Base-by-base conservation (phyloP, 768 basidiomycete species). In the Boletellus ananiceps region DNA sequence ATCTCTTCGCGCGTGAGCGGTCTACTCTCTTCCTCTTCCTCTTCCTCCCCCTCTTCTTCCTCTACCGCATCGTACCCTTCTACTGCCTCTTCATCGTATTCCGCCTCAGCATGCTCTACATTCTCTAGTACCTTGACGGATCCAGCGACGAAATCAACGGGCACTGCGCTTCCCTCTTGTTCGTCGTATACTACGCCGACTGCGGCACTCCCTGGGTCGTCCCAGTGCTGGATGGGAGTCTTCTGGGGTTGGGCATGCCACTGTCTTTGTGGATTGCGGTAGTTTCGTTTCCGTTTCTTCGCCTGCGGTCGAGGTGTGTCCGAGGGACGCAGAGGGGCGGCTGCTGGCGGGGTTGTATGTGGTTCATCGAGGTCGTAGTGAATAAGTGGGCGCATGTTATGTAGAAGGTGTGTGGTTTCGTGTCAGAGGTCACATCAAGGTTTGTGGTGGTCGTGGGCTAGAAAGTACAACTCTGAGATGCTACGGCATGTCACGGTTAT, bases 1-100 rank as follows among this genome's bases (percentile, higher is more conserved):
- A 89, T 82, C 59, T 92, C 88, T 41, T 82, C 78, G 31, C 84
- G 76, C 8, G 83, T 80, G 50, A 89, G 73, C 47, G 81, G 74
- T 23, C 83, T 74, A 55, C 83, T 82, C 58, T 84, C 80, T 29
- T 75, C 73, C 23, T 75, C 71, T 12, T 72, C 71, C 5, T 49
- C 54, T 21, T 75, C 71, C 11, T 72, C 71, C 5, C 49, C 54
- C 23, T 75, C 71, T 11, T 72, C 71, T 5, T 50, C 52, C 15
- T 63, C 67, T n/a, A 69, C 63, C 2, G 62, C 67, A 13, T 59
- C 42, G 11, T 50, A 67, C 27, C 25, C 45, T 16, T 44, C 37
- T 21, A 49, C 60, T 13, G 52, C 58, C 21, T 27, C 50, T 19
- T 65, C 66, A 6, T 64, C 67, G 15, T 57, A 38, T 1, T 49